phyloP scores from a whole-genome alignment of 2,329 filamentous ascomycete genomes.

The Fusarium brachygibbosum region DNA sequence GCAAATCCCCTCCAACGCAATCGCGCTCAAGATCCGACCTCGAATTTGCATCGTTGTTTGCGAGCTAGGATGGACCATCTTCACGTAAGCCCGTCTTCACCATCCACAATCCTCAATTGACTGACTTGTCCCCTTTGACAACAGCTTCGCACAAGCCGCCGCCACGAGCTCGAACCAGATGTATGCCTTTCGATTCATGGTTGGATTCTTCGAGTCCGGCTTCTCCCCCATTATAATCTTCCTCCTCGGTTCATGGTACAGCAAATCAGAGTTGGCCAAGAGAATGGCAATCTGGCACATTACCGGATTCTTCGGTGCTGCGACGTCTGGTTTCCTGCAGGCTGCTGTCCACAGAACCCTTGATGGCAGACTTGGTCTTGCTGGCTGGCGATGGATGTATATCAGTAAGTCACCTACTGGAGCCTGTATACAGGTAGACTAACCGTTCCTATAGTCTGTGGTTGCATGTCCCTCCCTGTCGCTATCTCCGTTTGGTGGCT shows the following conservation, averaged over 20 bases:
- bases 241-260: constrained; percentile 26
- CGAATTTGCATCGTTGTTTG: neutral
- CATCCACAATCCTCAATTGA: too few relatives aligned
- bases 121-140: neutral
- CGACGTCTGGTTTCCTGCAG: neutral
- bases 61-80: neutral
- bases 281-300: constrained; percentile 44
- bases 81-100: neutral
- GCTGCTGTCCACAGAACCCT: neutral
- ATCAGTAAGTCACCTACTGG: too few relatives aligned
- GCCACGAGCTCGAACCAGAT: neutral
- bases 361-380: neutral
- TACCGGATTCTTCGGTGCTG: constrained; percentile 38
- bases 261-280: constrained; percentile 23
- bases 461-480: constrained; percentile 1
- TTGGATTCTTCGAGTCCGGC: constrained; percentile 22
- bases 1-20: constrained; percentile 1
- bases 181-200: constrained; percentile 17
- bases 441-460: too few relatives aligned
- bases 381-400: constrained; percentile 3
- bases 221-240: constrained; percentile 21
- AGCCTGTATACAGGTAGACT: too few relatives aligned
- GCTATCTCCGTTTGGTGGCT: neutral
- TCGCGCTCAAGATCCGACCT: constrained; percentile 1
- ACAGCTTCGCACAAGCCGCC: neutral